A percentile compares a stretch with the other conserved stretches of the same genome.
phyloP scores from a whole-genome alignment of 2,329 filamentous ascomycete genomes.

The Orbilia oligospora region DNA sequence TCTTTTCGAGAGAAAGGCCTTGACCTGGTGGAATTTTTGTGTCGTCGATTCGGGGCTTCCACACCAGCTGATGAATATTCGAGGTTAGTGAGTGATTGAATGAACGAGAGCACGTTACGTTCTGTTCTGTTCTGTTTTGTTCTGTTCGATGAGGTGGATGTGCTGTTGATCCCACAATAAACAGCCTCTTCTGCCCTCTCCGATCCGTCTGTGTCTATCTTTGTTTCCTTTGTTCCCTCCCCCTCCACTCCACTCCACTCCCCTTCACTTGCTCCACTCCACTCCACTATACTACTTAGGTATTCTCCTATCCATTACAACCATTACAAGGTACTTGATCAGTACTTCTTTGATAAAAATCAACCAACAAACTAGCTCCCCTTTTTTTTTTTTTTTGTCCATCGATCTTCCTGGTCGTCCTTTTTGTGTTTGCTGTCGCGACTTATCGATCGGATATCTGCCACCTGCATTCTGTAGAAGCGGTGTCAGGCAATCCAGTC shows the following conservation, averaged over 20 bases:
- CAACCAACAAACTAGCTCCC: not conserved
- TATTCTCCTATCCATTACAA: too few relatives aligned
- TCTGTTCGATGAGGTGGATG: conserved; percentile 11
- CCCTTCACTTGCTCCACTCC: too few relatives aligned
- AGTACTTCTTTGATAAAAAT: too few relatives aligned
- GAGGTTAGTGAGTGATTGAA: conserved; percentile 36
- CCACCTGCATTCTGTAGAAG: not conserved
- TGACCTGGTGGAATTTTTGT: not conserved
- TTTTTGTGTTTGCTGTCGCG: not conserved
- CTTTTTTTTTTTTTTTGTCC: not conserved
- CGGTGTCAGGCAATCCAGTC: conserved; percentile 18
- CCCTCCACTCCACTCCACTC: not conserved
- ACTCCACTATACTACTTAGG: too few relatives aligned
- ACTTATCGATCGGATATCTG: not conserved
- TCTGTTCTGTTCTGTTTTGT: too few relatives aligned
- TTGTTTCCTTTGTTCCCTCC: not conserved
- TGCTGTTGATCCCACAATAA: conserved; percentile 13
- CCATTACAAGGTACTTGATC: too few relatives aligned
- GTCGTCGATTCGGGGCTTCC: conserved; percentile 21
- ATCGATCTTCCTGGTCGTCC: not conserved
- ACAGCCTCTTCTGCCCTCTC: conserved; percentile 1
- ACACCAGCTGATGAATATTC: conserved; percentile 53
- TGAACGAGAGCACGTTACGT: too few relatives aligned
- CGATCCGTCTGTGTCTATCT: too few relatives aligned
- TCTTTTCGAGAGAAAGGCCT: not conserved